Percentiles rank a stretch among this genome's conserved stretches.
Evolutionary conservation across 352 stramenopile genomes (phyloP).

Genomic region (Pythium insidiosum): DNA sequence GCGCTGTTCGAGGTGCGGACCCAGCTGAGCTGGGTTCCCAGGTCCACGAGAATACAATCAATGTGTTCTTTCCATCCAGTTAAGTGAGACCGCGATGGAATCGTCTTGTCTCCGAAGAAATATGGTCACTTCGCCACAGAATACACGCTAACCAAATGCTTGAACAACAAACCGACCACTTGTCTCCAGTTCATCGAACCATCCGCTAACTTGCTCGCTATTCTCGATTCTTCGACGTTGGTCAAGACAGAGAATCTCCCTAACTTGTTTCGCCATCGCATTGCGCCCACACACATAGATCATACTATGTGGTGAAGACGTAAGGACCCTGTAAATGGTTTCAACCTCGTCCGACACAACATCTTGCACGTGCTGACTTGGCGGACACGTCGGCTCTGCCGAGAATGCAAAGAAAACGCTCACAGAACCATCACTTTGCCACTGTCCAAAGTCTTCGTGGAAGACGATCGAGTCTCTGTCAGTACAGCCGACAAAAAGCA

Average conservation of each 20-base stretch:
- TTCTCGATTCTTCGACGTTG: neutral
- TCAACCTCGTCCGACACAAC: neutral
- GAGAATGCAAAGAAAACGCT: constrained; percentile 22
- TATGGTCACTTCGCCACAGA: neutral
- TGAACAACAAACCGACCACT: neutral
- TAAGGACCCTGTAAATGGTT: neutral
- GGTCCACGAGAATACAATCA: constrained; percentile 51
- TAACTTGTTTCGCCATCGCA: constrained; percentile 3
- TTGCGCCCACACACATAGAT: constrained; percentile 8
- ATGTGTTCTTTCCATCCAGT: constrained; percentile 48
- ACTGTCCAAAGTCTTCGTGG: constrained; percentile 19
- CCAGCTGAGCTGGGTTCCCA: constrained; percentile 30
- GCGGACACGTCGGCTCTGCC: constrained; percentile 6
- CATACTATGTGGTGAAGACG: neutral
- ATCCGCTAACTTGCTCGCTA: neutral
- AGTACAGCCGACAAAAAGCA: constrained; percentile 24
- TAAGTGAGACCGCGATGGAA: neutral
- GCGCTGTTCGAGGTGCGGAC: constrained; percentile 45
- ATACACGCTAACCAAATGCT: neutral
- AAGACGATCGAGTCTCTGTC: constrained; percentile 26
- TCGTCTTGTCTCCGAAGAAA: neutral
- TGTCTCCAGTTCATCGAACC: neutral
- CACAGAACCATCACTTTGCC: constrained; percentile 22
- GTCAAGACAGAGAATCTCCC: constrained; percentile 2
- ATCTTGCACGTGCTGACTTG: constrained; percentile 4